Evolutionary conservation across 2,329 filamentous ascomycete species (phyloP).

Genomic region (Hypoxylon sp.): DNA sequence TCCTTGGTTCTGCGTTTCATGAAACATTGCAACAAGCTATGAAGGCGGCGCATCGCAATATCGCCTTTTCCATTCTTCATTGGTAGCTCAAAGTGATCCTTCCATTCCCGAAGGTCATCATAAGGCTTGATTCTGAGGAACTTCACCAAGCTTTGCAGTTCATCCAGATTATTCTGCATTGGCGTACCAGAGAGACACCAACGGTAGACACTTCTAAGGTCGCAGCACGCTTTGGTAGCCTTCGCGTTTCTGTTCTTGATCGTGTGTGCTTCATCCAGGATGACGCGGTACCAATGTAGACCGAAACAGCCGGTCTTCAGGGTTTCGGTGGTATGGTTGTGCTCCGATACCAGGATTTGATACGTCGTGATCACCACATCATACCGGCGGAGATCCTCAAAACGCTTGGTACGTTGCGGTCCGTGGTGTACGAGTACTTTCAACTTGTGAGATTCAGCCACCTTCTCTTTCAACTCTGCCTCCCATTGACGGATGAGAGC

Average conservation of each 20-base stretch:
- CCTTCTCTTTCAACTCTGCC: conserved; percentile 87
- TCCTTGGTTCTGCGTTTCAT: conserved; percentile 99
- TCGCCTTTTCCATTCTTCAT: conserved; percentile 92
- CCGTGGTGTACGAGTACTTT: conserved; percentile 94
- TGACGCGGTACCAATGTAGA: conserved; percentile 93
- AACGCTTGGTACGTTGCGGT: conserved; percentile 82
- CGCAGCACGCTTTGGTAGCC: conserved; percentile 91
- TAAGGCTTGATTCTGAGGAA: conserved; percentile 95
- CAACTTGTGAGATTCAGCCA: conserved; percentile 76
- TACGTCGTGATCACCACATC: conserved; percentile 98
- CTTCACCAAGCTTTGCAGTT: conserved; percentile 91
- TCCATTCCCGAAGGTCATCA: conserved; percentile 87
- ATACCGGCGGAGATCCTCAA: conserved; percentile 81
- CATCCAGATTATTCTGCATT: conserved; percentile 98
- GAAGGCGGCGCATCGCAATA: conserved; percentile 87
- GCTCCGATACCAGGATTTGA: conserved; percentile 93
- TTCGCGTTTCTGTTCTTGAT: conserved; percentile 99
- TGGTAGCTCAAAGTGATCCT: conserved; percentile 88
- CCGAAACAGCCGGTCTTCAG: conserved; percentile 88
- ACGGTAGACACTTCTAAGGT: conserved; percentile 85
- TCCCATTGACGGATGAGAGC: conserved; percentile 99
- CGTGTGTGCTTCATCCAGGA: conserved; percentile 95
- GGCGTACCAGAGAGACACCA: conserved; percentile 98
- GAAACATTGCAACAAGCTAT: conserved; percentile 88
- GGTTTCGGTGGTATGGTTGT: conserved; percentile 75